Evolutionary conservation across 169 alveolate species (phyloP), one percentile per base, ranked within the genome.

Genomic region (Cryptosporidium felis): DNA sequence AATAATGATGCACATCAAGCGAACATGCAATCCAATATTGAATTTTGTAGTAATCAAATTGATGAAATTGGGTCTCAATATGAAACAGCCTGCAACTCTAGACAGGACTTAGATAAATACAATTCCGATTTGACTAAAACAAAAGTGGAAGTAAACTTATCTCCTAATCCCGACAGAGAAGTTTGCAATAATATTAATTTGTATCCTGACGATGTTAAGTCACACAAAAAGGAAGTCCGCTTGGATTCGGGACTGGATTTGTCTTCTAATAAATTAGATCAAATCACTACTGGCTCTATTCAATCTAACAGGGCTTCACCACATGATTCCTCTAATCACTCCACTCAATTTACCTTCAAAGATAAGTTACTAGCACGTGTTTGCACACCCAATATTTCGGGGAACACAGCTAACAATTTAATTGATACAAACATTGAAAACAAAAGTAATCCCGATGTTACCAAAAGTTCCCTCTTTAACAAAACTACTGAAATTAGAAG

Each of bases 311-410:
- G 30, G 1, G 4, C 41, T 3, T 10, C 66, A 2, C 34, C 6
- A 4, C 46, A 60, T 18, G 67, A 56, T 51, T 8, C 59, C 16
- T 32, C 67, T 5, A 30, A 67, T 32, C 67, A 74, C 16, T 56
- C 82, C 10, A 36, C 41, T 36, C 66, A 47, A 6, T 74, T 74
- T 34, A 74, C 82, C n/a, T 74, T 74, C 26, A 74, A 74, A 67
- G 82, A 74, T 38, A 74, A 74, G 58, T 56, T 74, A 21, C 40
- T 74, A 38, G 82, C 82, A 49, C 67, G 82, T 1, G 82, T 74
- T 30, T 38, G 61, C 38, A 60, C 47, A n/a, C 21, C 45, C 38
- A 74, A 32, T 36, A 40, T 10, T 9, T 34, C 0, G 30, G 9
- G 56, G 8, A 46, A 14, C 28, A 21, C 14, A 14, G 14, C 63